Conservation (phyloP, 176 grass and related monocot species). For the Alloteropsis semialata region DNA sequence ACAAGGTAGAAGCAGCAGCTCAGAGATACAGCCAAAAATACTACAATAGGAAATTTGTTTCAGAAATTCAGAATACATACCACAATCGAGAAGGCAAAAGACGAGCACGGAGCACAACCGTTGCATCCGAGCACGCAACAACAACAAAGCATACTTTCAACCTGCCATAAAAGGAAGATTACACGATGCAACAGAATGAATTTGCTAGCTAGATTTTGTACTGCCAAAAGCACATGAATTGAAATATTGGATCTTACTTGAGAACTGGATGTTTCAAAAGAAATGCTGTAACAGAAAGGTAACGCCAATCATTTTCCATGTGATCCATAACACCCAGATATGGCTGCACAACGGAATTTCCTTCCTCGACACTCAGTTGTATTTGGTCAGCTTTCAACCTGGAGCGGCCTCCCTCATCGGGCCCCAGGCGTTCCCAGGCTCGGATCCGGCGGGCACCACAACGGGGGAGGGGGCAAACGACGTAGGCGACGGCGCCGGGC, state of each 20-base stretch:
- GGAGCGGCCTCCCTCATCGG: too few relatives aligned
- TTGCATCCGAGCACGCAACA: constrained; percentile 94
- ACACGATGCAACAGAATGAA: constrained; percentile 11
- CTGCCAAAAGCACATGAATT: not conserved
- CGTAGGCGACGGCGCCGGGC: too few relatives aligned
- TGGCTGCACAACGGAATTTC: constrained; percentile 14
- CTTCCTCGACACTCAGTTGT: constrained; percentile 25
- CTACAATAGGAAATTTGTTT: not conserved
- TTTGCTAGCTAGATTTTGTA: not conserved
- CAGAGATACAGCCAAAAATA: constrained; percentile 16
- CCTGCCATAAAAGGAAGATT: constrained; percentile 43
- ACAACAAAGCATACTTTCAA: constrained; percentile 76
- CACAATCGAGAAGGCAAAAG: constrained; percentile 90
- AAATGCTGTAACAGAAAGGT: constrained; percentile 95
- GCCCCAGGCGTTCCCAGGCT: too few relatives aligned
- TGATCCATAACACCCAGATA: constrained; percentile 39
- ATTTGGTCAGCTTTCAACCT: constrained; percentile 20
- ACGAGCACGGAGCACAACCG: constrained; percentile 69
- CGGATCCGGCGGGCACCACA: too few relatives aligned
- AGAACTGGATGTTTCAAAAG: constrained; percentile 59
- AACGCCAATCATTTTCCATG: constrained; percentile 96
- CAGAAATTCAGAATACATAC: constrained; percentile 47
- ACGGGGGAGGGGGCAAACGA: too few relatives aligned
- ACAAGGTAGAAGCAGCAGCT: constrained; percentile 27
- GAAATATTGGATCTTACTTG: constrained; percentile 44